These are phyloP conservation scores for Agapanthus africanus DNA, from an alignment of 106 monocot species.

Conservation along the genomic window DNA sequence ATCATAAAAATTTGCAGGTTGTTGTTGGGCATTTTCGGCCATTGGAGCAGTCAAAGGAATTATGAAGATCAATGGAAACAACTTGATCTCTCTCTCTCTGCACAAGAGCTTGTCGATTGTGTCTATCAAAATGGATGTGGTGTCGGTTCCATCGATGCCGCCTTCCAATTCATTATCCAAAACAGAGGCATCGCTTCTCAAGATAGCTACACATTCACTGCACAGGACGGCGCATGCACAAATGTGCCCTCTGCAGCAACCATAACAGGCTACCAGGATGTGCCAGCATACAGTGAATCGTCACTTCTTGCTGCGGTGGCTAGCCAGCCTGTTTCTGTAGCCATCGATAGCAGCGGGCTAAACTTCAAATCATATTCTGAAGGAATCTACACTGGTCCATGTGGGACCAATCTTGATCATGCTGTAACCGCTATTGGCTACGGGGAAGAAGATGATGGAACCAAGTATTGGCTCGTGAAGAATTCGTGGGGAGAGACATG, in stretches of 20 bases:
- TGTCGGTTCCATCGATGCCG: conserved; percentile 58
- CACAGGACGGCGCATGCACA: conserved; percentile 17
- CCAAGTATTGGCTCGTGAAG: conserved; percentile 9
- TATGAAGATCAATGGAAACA: no score
- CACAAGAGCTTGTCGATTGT: conserved; percentile 66
- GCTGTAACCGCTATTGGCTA: conserved; percentile 8
- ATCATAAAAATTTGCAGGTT: no score
- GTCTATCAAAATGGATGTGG: conserved; percentile 49
- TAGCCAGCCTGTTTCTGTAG: conserved; percentile 19
- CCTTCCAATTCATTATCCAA: conserved; percentile 56
- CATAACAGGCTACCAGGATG: conserved; percentile 18
- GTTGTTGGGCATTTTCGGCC: no score
- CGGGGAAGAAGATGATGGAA: background rate
- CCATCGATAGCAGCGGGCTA: conserved; percentile 9
- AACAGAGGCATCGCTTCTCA: conserved; percentile 61
- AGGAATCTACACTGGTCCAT: conserved; percentile 3
- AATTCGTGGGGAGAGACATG: conserved; percentile 12
- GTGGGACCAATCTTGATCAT: conserved; percentile 4
- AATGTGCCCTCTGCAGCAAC: background rate
- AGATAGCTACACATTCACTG: conserved; percentile 42
- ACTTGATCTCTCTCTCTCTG: conserved; percentile 45
- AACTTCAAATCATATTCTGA: background rate
- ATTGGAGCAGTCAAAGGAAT: no score
- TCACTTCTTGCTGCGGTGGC: conserved; percentile 27
- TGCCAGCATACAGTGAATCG: conserved; percentile 26